Evolutionary conservation across 192 early-diverging fungal species (phyloP).

Genomic region (Coemansia sp.): DNA sequence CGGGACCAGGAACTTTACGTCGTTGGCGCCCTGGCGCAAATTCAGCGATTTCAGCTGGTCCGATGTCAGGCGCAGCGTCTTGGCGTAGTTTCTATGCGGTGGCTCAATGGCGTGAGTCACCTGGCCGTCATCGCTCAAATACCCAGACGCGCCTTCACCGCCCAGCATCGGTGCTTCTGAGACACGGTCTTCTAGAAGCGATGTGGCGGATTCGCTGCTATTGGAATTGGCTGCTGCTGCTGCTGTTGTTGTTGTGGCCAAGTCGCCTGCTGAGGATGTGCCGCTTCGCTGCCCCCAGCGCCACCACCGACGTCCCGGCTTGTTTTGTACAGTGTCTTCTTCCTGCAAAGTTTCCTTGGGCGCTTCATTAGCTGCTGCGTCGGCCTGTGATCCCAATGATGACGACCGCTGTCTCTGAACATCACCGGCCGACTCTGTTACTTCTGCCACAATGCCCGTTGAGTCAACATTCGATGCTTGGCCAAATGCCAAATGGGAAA

Average conservation of each 20-base stretch:
- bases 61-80: conserved; percentile 86
- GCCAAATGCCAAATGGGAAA: conserved; percentile 45
- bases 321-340: conserved; percentile 4
- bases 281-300: conserved; percentile 30
- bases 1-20: conserved; percentile 82
- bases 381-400: no score
- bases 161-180: not conserved
- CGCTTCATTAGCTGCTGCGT: not conserved
- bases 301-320: conserved; percentile 43
- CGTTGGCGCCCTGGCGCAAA: conserved; percentile 84
- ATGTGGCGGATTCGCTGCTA: not conserved
- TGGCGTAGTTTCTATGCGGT: conserved; percentile 64
- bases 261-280: conserved; percentile 2
- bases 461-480: conserved; percentile 5
- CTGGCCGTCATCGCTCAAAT: conserved; percentile 37
- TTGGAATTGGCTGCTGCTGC: not conserved
- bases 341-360: not conserved
- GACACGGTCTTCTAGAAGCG: not conserved
- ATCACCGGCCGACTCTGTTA: not conserved
- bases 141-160: conserved; percentile 19
- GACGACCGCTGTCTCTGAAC: not conserved
- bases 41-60: conserved; percentile 82
- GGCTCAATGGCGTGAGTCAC: conserved; percentile 14
- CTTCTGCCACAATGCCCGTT: not conserved
- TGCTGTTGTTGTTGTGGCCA: conserved; percentile 1